phyloP scores from a whole-genome alignment of 805 yeast species.

The Monosporozyma unispora region DNA sequence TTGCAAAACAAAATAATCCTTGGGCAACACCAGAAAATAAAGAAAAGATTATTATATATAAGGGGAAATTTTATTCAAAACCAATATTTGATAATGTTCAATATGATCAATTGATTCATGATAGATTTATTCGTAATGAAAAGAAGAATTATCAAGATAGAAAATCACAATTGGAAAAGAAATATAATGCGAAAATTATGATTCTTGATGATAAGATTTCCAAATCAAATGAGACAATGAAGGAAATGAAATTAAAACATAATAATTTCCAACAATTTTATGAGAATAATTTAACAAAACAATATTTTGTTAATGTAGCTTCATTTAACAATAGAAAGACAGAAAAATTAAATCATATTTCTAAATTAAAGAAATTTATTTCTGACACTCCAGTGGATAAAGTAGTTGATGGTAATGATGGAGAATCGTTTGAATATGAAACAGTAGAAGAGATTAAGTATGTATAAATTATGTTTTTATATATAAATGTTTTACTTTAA shows the following conservation, averaged over 20 bases:
- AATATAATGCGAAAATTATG: conserved; percentile 13
- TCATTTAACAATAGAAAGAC: background rate
- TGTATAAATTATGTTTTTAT: background rate
- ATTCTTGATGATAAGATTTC: conserved; percentile 14
- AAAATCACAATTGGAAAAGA: conserved; percentile 11
- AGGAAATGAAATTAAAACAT: background rate
- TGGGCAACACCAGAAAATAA: conserved; percentile 23
- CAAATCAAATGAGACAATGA: conserved; percentile 1
- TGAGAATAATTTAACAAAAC: conserved; percentile 1
- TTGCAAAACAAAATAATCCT: conserved; percentile 10
- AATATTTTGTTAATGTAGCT: conserved; percentile 1
- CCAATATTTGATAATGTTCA: conserved; percentile 24
- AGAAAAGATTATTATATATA: conserved; percentile 19
- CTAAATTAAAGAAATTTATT: background rate
- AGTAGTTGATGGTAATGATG: background rate
- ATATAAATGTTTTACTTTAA: background rate
- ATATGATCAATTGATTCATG: conserved; percentile 15
- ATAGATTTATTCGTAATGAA: conserved; percentile 9
- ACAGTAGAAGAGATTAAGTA: conserved; percentile 2
- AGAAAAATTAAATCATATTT: background rate
- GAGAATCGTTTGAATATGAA: background rate
- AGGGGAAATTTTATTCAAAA: conserved; percentile 15
- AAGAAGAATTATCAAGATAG: conserved; percentile 8
- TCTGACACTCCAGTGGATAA: background rate
- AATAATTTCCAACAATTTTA: background rate